These are phyloP conservation scores for Zea luxurians DNA, from an alignment of 176 grass and related monocot species.

Conservation along the genomic window DNA sequence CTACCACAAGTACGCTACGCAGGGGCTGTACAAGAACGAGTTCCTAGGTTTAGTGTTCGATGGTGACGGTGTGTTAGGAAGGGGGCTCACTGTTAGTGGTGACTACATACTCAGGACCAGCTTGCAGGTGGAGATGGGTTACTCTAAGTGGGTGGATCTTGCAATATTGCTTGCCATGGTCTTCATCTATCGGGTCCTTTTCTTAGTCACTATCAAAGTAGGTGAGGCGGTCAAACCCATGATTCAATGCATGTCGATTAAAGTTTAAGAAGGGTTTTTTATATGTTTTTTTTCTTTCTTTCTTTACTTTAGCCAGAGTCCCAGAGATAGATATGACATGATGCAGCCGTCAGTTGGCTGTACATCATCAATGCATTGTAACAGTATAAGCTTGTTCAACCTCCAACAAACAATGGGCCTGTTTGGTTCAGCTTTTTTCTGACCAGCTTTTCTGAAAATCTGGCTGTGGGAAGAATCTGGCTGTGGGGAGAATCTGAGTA, in stretches of 20 bases:
- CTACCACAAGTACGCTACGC: slow-evolving; percentile 63
- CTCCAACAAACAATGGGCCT: not conserved
- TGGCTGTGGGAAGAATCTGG: no score
- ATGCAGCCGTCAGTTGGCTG: not conserved
- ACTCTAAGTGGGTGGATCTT: slow-evolving; percentile 66
- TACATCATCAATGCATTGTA: not conserved
- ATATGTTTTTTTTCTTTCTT: no score
- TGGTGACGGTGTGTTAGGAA: not conserved
- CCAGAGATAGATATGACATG: not conserved
- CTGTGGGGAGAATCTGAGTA: no score
- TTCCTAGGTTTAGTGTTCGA: slow-evolving; percentile 47
- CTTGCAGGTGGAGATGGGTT: slow-evolving; percentile 50
- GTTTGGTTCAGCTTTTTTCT: no score
- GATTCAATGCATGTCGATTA: slow-evolving; percentile 14
- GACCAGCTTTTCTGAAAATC: no score
- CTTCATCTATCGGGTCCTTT: slow-evolving; percentile 52
- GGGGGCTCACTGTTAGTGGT: slow-evolving; percentile 23
- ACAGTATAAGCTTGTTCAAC: not conserved
- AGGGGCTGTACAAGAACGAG: slow-evolving; percentile 69
- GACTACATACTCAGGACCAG: slow-evolving; percentile 42
- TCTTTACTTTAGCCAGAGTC: not conserved
- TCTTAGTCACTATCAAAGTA: slow-evolving; percentile 42
- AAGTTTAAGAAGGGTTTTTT: not conserved
- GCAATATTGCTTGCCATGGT: slow-evolving; percentile 54
- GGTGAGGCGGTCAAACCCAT: slow-evolving; percentile 40